Percentiles rank a stretch among this genome's conserved stretches.
Evolutionary conservation across 257 asterid species (phyloP).

Genomic region (Nicotiana sylvestris): DNA sequence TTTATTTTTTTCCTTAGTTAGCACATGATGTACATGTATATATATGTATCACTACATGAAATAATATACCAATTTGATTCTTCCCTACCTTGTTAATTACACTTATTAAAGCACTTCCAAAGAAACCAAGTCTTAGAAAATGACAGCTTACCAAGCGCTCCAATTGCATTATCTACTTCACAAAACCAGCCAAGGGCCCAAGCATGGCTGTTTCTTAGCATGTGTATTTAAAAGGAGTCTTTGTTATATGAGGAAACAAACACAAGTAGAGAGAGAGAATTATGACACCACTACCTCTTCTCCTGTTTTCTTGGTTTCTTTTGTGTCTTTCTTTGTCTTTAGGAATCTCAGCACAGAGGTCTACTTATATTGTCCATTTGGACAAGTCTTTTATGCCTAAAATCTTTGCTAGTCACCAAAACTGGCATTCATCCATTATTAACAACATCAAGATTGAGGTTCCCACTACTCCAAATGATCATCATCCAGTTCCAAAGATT

Average conservation of each 20-base stretch:
- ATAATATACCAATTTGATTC: too few species aligned
- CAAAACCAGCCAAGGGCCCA: background rate
- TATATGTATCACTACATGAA: too few species aligned
- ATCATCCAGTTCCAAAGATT: slow-evolving; percentile 1
- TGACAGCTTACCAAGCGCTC: background rate
- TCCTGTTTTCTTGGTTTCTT: background rate
- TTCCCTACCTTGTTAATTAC: too few species aligned
- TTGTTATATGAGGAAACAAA: background rate
- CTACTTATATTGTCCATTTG: slow-evolving; percentile 24
- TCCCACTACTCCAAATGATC: background rate
- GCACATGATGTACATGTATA: too few species aligned
- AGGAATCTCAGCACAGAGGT: slow-evolving; percentile 3
- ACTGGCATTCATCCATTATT: slow-evolving; percentile 14
- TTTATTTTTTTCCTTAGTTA: too few species aligned
- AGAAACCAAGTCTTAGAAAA: background rate
- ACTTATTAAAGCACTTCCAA: background rate
- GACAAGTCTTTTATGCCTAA: slow-evolving; percentile 26
- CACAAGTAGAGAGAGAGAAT: background rate
- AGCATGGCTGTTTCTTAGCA: background rate
- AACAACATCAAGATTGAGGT: background rate
- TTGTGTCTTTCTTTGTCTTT: background rate
- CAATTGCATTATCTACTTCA: background rate
- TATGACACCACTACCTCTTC: background rate
- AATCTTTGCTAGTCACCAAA: slow-evolving; percentile 10
- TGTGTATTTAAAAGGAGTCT: background rate